Evolutionary conservation across 1,284 basidiomycete species (phyloP), one percentile per base, ranked within the genome.

Genomic region (Ganoderma sp.): DNA sequence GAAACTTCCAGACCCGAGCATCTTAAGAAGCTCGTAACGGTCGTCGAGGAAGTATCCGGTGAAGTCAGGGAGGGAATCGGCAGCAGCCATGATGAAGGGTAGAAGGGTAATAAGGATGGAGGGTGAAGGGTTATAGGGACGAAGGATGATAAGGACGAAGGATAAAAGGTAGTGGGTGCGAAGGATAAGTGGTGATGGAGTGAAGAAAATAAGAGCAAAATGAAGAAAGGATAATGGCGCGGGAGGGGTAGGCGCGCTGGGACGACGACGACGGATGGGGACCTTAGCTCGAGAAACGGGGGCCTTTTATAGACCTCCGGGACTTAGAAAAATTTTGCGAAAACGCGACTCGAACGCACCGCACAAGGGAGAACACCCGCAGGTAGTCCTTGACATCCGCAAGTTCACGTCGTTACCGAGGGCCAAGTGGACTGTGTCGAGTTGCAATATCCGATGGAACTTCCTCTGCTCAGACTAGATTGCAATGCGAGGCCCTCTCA

Each of bases 1-100:
- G 59, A 74, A 78, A 28, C 73, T 69, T 39, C 79, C 80, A 45
- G 74, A 67, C 25, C 78, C 77, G 52, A 81, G 72, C 57, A 73
- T 54, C 56, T 75, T 41, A 41, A 61, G 32, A 39, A 73, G 58
- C 48, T 70, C 22, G 60, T 70, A 70, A 52, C 37, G 60, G 41
- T 63, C 32, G 42, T 59, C 63, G 54, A 70, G 39, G 56, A 63
- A 43, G 54, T 34, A 42, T 22, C 69, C 71, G 39, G 65, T 67
- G 61, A 74, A 65, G 62, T 72, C 67, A 45, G 74, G 67, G 54
- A 72, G 64, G 62, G 68, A 52, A 42, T 42, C 34, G 39, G 63
- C 45, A 42, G 61, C 61, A 62, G 61, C 41, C 22, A 61, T 28
- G 39, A 25, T 54, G 34, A 42, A 41, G 0, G 19, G 48, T 25